Evolutionary conservation across 495 filamentous ascomycete genomes (phyloP).

Genomic region (Penicillium maclennaniae): DNA sequence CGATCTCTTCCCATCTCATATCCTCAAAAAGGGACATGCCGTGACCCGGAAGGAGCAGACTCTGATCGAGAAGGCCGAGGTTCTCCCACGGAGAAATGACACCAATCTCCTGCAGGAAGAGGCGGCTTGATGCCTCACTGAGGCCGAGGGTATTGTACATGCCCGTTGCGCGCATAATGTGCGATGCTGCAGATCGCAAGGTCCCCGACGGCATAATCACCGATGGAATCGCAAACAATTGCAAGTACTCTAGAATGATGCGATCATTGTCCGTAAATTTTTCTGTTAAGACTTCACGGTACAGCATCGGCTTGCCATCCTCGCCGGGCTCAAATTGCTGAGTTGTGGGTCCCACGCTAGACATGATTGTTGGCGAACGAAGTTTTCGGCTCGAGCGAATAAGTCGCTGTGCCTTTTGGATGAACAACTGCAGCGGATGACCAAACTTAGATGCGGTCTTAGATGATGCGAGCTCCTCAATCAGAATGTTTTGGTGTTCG

Average conservation of each 20-base stretch:
- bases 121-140: slow-evolving; percentile 53
- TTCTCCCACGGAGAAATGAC: slow-evolving; percentile 80
- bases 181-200: slow-evolving; percentile 59
- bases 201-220: slow-evolving; percentile 50
- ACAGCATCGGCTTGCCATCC: slow-evolving; percentile 35
- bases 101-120: slow-evolving; percentile 84
- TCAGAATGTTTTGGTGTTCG: slow-evolving; percentile 49
- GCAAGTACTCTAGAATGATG: slow-evolving; percentile 64
- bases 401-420: slow-evolving; percentile 58
- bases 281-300: slow-evolving; percentile 35
- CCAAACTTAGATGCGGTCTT: slow-evolving; percentile 16
- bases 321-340: slow-evolving; percentile 35
- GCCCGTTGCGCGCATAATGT: slow-evolving; percentile 66
- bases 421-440: slow-evolving; percentile 54
- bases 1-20: slow-evolving; percentile 27
- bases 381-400: slow-evolving; percentile 64
- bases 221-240: slow-evolving; percentile 50
- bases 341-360: slow-evolving; percentile 48
- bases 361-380: slow-evolving; percentile 56
- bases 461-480: slow-evolving; percentile 19
- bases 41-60: slow-evolving; percentile 58
- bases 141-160: slow-evolving; percentile 62
- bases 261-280: slow-evolving; percentile 43
- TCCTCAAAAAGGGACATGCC: slow-evolving; percentile 35
- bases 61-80: slow-evolving; percentile 55